Percentiles rank a stretch among this genome's conserved stretches.
These are phyloP conservation scores for Colletotrichum caudatum DNA, from an alignment of 2,329 filamentous ascomycete species.

Conservation along the genomic window DNA sequence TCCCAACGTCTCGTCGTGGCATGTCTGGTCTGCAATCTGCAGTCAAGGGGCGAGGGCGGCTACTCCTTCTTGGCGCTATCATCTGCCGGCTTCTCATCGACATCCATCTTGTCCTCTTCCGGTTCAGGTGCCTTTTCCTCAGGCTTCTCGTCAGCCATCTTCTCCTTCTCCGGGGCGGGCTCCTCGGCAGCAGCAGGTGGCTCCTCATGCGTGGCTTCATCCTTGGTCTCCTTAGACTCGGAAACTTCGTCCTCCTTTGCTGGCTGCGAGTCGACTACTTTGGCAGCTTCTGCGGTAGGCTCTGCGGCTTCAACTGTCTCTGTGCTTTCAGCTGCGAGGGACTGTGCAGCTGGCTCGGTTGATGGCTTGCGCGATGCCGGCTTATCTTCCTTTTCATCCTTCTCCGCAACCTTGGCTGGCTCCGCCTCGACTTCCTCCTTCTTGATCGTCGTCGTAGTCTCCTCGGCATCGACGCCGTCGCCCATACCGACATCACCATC, in stretches of 20 bases:
- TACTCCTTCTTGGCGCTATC: slow-evolving; percentile 30
- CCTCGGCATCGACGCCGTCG: slow-evolving; percentile 50
- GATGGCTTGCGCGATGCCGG: slow-evolving; percentile 32
- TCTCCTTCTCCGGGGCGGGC: slow-evolving; percentile 29
- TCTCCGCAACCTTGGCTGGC: slow-evolving; percentile 48
- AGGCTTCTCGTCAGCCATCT: slow-evolving; percentile 43
- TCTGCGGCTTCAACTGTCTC: slow-evolving; percentile 40
- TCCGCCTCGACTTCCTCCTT: slow-evolving; percentile 54
- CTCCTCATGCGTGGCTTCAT: slow-evolving; percentile 43
- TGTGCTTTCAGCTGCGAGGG: slow-evolving; percentile 42
- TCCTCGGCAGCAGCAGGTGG: slow-evolving; percentile 27
- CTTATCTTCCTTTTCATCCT: slow-evolving; percentile 44
- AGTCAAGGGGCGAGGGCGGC: neutral
- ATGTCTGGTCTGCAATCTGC: neutral
- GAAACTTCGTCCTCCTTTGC: slow-evolving; percentile 28
- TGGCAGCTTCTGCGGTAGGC: slow-evolving; percentile 30
- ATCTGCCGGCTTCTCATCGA: slow-evolving; percentile 40
- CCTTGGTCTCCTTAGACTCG: slow-evolving; percentile 10
- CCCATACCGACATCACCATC: slow-evolving; percentile 67
- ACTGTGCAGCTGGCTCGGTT: slow-evolving; percentile 26
- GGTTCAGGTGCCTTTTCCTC: slow-evolving; percentile 40
- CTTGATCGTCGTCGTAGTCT: slow-evolving; percentile 52
- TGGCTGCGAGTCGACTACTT: slow-evolving; percentile 35
- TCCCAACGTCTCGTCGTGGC: slow-evolving; percentile 28
- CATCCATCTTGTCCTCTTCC: slow-evolving; percentile 43